Percentiles rank a stretch among this genome's conserved stretches.
phyloP scores from a whole-genome alignment of 177 flowering plant genomes.

The Vitis hybrid region DNA sequence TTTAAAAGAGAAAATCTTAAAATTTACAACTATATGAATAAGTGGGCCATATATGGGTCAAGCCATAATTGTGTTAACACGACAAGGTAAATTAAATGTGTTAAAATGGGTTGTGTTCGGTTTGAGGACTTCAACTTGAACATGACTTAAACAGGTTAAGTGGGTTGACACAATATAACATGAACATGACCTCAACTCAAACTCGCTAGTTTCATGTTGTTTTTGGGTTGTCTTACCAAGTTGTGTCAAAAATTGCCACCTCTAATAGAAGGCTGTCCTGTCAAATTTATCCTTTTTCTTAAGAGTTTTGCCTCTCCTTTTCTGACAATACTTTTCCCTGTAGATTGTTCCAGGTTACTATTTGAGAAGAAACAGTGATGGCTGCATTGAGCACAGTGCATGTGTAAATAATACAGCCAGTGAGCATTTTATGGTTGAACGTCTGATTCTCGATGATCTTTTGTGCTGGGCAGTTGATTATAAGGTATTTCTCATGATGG shows the following conservation, averaged over 20 bases:
- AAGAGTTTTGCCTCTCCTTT: neutral
- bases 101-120: no score
- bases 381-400: conserved; percentile 82
- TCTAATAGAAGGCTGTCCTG: neutral
- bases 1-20: no score
- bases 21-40: no score
- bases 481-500: conserved; percentile 48
- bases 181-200: no score
- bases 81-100: no score
- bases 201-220: no score
- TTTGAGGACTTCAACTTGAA: no score
- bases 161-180: no score
- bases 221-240: neutral
- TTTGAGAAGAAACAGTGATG: conserved; percentile 76
- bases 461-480: conserved; percentile 77
- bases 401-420: conserved; percentile 90
- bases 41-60: no score
- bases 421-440: conserved; percentile 95
- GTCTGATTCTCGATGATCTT: conserved; percentile 85
- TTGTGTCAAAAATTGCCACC: neutral
- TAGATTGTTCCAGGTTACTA: conserved; percentile 99
- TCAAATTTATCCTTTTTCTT: neutral
- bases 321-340: conserved; percentile 20
- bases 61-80: no score
- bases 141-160: no score